Evolutionary conservation across 2,329 filamentous ascomycete species (phyloP).

Genomic region (Pseudocercospora pini-densiflorae): DNA sequence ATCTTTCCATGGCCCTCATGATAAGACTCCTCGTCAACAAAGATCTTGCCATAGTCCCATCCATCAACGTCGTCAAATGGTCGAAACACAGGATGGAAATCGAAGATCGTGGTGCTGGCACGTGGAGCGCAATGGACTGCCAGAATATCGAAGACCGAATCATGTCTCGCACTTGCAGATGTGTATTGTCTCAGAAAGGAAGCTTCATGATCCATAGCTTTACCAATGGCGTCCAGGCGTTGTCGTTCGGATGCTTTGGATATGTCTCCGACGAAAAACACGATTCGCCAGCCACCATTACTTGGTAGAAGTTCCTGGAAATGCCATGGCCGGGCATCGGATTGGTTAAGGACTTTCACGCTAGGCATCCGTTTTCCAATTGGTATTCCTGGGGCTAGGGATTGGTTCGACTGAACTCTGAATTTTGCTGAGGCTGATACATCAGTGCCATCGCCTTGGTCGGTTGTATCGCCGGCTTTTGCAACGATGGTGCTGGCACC

Average conservation of each 20-base stretch:
- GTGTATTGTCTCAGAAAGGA: conserved; percentile 35
- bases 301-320: conserved; percentile 24
- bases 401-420: conserved; percentile 42
- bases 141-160: conserved; percentile 60
- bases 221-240: conserved; percentile 44
- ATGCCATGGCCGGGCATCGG: conserved; percentile 22
- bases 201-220: background rate
- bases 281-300: conserved; percentile 28
- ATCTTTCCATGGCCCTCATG: conserved; percentile 47
- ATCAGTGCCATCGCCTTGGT: conserved; percentile 56
- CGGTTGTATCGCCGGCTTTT: conserved; percentile 52
- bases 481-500: conserved; percentile 60
- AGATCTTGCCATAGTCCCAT: conserved; percentile 43
- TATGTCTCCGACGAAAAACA: conserved; percentile 29
- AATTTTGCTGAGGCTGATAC: conserved; percentile 32
- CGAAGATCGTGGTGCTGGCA: conserved; percentile 47
- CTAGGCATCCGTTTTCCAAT: conserved; percentile 23
- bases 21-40: conserved; percentile 49
- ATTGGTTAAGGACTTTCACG: conserved; percentile 24
- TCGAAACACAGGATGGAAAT: conserved; percentile 49
- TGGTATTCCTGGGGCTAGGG: conserved; percentile 16
- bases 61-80: conserved; percentile 42
- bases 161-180: conserved; percentile 41
- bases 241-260: conserved; percentile 47
- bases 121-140: conserved; percentile 63